Base-by-base conservation (phyloP, 2,329 filamentous ascomycete species). In the Thielaviopsis euricoi region DNA sequence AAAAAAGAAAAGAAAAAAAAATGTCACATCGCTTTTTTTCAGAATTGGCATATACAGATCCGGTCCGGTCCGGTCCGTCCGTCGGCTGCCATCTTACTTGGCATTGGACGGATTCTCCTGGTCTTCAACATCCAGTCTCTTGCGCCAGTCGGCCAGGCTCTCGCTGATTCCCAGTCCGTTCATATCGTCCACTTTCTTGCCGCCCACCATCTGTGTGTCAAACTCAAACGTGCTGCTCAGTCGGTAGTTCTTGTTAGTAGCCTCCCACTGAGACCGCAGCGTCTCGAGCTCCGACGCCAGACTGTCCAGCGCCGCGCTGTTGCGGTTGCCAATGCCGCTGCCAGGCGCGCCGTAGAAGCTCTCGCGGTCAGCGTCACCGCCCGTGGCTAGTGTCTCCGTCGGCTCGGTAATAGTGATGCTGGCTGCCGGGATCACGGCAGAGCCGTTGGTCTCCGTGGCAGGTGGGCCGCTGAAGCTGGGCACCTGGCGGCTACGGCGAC, bases 221-320 rank as follows among this genome's bases (percentile, higher is more conserved):
- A 94, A 90, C 67, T 96, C 90, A 65, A 95, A 94, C 55, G 86
- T 83, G 66, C 85, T 90, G 70, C 88, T 95, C 51, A 96, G 74
- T 23, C 93, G 85, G 70, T 97, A 96, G 66, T 88, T 94, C 71
- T 94, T 93, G 73, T 91, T 96, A 13, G 89, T 95, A 46, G 85
- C 88, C 72, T 97, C 89, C 93, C 93, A 98, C 65, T 96, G 90
- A 56, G 77, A 87, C 56, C 91, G 82, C 53, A 98, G 76, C 13
- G 87, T 86, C 68, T 98, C 93, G 7, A 98, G 81, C 72, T 98
- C 93, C 62, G 82, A 89, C 12, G 93, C 91, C 23, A 98, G 80
- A 62, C 85, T 93, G 70, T 98, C 93, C 21, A 98, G 78, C 2
- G 90, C 91, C 64, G 72, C 74, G 65, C 78, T 81, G 68, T 81